Evolutionary conservation across 1,284 basidiomycete genomes (phyloP).

Genomic region (Ganoderma meredithae): DNA sequence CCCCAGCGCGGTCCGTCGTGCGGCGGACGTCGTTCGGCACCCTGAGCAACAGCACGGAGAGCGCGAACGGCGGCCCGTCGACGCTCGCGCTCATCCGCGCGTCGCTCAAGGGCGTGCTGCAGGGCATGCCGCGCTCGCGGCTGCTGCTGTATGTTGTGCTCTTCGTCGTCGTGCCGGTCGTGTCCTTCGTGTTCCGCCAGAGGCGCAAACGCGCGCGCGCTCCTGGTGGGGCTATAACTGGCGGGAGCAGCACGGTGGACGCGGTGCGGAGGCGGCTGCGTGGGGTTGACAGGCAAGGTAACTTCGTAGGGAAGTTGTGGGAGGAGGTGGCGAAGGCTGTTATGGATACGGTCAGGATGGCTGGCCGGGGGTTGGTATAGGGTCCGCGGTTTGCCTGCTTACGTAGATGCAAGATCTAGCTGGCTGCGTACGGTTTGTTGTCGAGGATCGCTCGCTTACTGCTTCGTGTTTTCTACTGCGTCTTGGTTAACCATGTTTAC

Average conservation of each 20-base stretch:
- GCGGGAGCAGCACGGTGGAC: conserved; percentile 48
- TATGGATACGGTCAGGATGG: conserved; percentile 77
- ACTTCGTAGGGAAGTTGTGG: conserved; percentile 56
- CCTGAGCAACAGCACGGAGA: conserved; percentile 18
- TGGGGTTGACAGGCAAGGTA: conserved; percentile 47
- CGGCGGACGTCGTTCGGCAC: conserved; percentile 29
- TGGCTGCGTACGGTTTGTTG: not conserved
- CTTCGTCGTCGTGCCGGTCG: conserved; percentile 65
- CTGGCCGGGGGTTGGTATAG: conserved; percentile 75
- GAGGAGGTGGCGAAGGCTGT: conserved; percentile 61
- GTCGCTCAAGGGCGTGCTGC: conserved; percentile 31
- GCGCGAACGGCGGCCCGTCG: conserved; percentile 30
- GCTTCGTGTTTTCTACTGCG: not conserved
- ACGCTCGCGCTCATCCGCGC: conserved; percentile 41
- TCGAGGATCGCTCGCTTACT: not conserved
- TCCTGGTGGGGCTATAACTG: not conserved
- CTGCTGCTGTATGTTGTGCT: conserved; percentile 60
- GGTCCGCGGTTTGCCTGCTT: not conserved
- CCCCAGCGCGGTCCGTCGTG: conserved; percentile 19
- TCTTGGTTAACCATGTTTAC: not conserved
- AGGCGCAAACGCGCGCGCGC: conserved; percentile 47
- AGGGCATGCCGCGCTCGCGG: conserved; percentile 41
- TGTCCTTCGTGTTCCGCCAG: conserved; percentile 63
- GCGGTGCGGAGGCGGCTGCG: conserved; percentile 63
- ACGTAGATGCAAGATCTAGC: not conserved